Conservation (phyloP, 1,284 basidiomycete species). For the Papiliotrema nemorosa region DNA sequence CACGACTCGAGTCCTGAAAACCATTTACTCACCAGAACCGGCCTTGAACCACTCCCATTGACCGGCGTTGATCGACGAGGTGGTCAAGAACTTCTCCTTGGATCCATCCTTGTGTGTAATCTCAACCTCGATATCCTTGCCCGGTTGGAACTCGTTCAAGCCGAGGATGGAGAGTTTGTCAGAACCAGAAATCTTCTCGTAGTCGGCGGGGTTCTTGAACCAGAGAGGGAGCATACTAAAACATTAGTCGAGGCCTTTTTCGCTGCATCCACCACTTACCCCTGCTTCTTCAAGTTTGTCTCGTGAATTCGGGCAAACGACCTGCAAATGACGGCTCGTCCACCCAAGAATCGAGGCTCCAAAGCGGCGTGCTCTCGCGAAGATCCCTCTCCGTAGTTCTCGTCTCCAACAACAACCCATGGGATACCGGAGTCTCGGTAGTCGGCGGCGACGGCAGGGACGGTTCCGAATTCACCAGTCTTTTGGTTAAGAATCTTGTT, state of each 20-base stretch:
- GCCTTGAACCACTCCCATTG: constrained; percentile 96
- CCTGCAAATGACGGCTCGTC: constrained; percentile 74
- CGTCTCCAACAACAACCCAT: constrained; percentile 94
- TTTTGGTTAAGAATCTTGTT: constrained; percentile 75
- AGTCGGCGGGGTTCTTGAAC: constrained; percentile 84
- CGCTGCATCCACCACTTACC: constrained; percentile 81
- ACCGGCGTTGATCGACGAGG: constrained; percentile 55
- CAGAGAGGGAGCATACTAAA: constrained; percentile 83
- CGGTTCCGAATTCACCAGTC: constrained; percentile 79
- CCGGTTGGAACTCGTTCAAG: constrained; percentile 76
- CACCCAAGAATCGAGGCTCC: constrained; percentile 93
- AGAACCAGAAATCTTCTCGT: constrained; percentile 77
- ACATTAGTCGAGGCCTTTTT: constrained; percentile 89
- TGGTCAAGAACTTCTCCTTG: constrained; percentile 57
- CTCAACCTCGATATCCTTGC: constrained; percentile 77
- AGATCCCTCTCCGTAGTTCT: constrained; percentile 87
- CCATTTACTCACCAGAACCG: constrained; percentile 64
- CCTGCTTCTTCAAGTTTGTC: constrained; percentile 98
- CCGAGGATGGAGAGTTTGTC: constrained; percentile 84
- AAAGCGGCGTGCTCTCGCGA: constrained; percentile 91
- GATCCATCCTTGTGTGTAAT: constrained; percentile 78
- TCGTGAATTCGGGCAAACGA: constrained; percentile 99
- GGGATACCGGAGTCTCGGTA: constrained; percentile 88
- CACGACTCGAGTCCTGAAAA: no score
- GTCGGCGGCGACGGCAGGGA: constrained; percentile 77